Base-by-base conservation (phyloP, 495 filamentous ascomycete genomes). In the Hyaloscypha variabilis region DNA sequence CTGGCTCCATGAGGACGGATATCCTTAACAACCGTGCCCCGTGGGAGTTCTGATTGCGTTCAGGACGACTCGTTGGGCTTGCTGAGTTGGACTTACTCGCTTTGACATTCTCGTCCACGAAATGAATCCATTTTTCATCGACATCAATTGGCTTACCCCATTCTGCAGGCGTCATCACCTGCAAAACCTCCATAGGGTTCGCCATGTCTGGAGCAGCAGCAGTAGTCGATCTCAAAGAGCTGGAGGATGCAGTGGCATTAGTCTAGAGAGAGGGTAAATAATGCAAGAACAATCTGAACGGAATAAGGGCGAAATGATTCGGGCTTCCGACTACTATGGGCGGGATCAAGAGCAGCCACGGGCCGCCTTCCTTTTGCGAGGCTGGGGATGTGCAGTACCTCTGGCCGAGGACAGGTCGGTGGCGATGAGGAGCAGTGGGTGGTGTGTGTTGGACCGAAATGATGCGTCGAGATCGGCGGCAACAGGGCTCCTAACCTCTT, bases 1-100 rank as follows among this genome's bases (percentile, higher is more conserved):
- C 77, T 80, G 55, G 69, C 66, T 19, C 77, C 75, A 63, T 79
- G 75, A 31, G 69, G 61, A 59, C 54, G 54, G 26, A 58, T 58
- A 19, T 26, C 26, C 21, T 58, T 6, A 23, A 58, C 29, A 6
- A 23, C 54, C 19, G 54, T 28, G 26, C n/a, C 54, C 6, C 19
- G 54, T 23, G 54, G 54, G 26, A 58, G 26, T 58, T 23, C 54
- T 58, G 54, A 58, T 25, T 58, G 19, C 54, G 26, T 58, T 58
- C 19, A 58, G 26, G 21, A 58, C 54, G 17, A 58, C 54, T 23
- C 54, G 54, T 29, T 34, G n/a, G 26, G 26, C 54, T 58, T 23
- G 29, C 54, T 58, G 5, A 29, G 19, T 58, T 58, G 29, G 26
- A 58, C 54, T 58, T 58, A 58, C 54, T 58, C 29, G 24, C 54